Evolutionary conservation across 768 basidiomycete genomes (phyloP).

Genomic region (Lyophyllum atratum): DNA sequence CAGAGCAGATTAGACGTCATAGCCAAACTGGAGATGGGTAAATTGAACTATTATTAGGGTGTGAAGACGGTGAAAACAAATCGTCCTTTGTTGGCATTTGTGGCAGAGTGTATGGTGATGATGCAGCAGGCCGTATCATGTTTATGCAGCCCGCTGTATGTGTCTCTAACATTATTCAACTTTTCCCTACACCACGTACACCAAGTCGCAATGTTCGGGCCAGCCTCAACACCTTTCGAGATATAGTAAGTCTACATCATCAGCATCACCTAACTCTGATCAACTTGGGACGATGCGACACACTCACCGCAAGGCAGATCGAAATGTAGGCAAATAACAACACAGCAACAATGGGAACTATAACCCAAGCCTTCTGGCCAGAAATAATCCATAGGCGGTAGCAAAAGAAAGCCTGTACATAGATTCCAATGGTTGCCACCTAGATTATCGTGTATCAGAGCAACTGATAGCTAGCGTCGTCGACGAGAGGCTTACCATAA

Average conservation of each 20-base stretch:
- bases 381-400: slow-evolving; percentile 32
- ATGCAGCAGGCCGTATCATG: no score
- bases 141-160: no score
- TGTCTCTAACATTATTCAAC: no score
- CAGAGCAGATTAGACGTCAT: no score
- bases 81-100: no score
- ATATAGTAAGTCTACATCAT: slow-evolving; percentile 29
- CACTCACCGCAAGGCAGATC: slow-evolving; percentile 27
- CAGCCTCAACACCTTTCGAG: slow-evolving; percentile 9
- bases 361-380: slow-evolving; percentile 20
- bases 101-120: no score
- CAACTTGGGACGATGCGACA: not conserved
- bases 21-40: no score
- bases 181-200: no score
- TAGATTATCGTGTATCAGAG: not conserved
- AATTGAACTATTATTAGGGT: no score
- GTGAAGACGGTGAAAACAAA: no score
- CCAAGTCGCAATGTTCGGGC: slow-evolving; percentile 24
- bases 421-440: slow-evolving; percentile 32
- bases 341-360: slow-evolving; percentile 21
- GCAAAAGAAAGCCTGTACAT: slow-evolving; percentile 35
- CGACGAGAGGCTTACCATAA: slow-evolving; percentile 24
- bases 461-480: not conserved
- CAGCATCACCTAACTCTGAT: not conserved
- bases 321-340: slow-evolving; percentile 31